Evolutionary conservation across 202 grass and related monocot species (phyloP).

Genomic region (Carex sylvatica): DNA sequence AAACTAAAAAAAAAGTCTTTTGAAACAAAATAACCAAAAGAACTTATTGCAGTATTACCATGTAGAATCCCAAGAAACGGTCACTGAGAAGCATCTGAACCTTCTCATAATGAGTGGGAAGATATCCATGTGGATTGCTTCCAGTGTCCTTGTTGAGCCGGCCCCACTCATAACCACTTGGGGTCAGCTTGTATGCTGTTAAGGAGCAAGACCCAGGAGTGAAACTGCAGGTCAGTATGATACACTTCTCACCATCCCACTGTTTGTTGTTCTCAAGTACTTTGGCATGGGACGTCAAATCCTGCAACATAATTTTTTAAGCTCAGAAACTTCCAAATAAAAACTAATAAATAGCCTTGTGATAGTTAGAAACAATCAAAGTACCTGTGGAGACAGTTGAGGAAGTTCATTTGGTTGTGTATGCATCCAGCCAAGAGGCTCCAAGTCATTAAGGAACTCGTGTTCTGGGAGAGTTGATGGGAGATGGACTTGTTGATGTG

Average conservation of each 20-base stretch:
- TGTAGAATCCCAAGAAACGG: slow-evolving; percentile 96
- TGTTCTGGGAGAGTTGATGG: slow-evolving; percentile 90
- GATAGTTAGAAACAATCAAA: background rate
- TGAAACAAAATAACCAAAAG: background rate
- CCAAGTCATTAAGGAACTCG: slow-evolving; percentile 89
- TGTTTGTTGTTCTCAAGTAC: slow-evolving; percentile 95
- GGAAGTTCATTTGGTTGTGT: slow-evolving; percentile 97
- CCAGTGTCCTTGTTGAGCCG: slow-evolving; percentile 94
- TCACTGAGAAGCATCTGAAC: slow-evolving; percentile 99
- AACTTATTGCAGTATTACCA: slow-evolving; percentile 41
- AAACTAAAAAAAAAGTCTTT: background rate
- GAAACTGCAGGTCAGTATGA: slow-evolving; percentile 95
- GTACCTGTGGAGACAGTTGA: slow-evolving; percentile 91
- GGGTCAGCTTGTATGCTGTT: slow-evolving; percentile 92
- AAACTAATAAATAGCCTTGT: background rate
- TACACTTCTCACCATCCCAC: slow-evolving; percentile 99
- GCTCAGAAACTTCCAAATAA: slow-evolving; percentile 9
- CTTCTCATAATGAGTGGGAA: slow-evolving; percentile 96
- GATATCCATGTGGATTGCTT: slow-evolving; percentile 96
- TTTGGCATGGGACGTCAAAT: slow-evolving; percentile 74
- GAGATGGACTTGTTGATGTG: slow-evolving; percentile 91
- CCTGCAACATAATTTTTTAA: slow-evolving; percentile 42
- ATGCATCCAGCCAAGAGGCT: slow-evolving; percentile 97
- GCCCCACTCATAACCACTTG: slow-evolving; percentile 92
- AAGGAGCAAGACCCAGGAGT: slow-evolving; percentile 93